Conservation (phyloP, 768 basidiomycete genomes). For the Hypholoma sublateritium region DNA sequence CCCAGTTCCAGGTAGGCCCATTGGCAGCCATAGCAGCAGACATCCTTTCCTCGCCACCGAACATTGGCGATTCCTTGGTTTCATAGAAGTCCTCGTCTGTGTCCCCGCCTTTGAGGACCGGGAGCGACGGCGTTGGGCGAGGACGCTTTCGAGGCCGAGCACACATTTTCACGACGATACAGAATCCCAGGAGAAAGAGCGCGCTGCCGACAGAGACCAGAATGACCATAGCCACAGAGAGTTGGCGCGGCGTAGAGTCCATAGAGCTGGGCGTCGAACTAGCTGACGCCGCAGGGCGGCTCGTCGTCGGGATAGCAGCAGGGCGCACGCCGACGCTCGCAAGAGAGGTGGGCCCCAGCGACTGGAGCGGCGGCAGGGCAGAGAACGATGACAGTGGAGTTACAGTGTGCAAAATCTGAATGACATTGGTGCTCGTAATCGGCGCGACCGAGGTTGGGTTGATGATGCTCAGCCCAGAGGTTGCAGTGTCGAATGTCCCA, state of each 20-base stretch:
- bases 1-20: conserved; percentile 55
- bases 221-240: conserved; percentile 50
- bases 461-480: conserved; percentile 13
- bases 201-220: conserved; percentile 53
- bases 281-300: conserved; percentile 14
- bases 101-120: conserved; percentile 61
- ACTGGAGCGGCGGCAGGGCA: conserved; percentile 22
- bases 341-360: conserved; percentile 12
- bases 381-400: conserved; percentile 20
- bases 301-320: conserved; percentile 5
- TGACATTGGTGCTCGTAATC: conserved; percentile 12
- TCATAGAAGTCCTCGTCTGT: conserved; percentile 44
- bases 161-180: conserved; percentile 48
- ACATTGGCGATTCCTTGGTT: conserved; percentile 66
- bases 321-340: conserved; percentile 3
- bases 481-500: conserved; percentile 19
- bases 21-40: conserved; percentile 44
- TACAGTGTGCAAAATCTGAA: background rate
- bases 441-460: conserved; percentile 6
- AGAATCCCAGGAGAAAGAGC: conserved; percentile 46
- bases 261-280: conserved; percentile 3
- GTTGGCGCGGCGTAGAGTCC: conserved; percentile 29
- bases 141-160: conserved; percentile 48
- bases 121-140: conserved; percentile 74
- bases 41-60: conserved; percentile 70